Base-by-base conservation (phyloP, 2,329 filamentous ascomycete species). In the Botryosphaeria agaves region DNA sequence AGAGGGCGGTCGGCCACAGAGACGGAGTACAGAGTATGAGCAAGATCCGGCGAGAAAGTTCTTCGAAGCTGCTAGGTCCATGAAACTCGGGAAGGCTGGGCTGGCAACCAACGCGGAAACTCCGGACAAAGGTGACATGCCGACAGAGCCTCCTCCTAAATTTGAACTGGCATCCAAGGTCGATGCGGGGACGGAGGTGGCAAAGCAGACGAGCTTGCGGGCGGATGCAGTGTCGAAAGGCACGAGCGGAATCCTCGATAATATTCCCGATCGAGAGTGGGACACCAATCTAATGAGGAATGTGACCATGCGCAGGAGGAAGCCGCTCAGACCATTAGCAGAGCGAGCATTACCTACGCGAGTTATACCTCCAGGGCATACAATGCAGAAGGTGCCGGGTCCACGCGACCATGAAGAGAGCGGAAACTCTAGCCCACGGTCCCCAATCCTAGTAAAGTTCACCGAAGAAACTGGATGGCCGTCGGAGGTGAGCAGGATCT, bases 401-500 rank as follows among this genome's bases (percentile, higher is more conserved):
- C n/a, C n/a, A n/a, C n/a, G n/a, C n/a, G n/a, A n/a, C n/a, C n/a
- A n/a, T n/a, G n/a, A n/a, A n/a, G n/a, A n/a, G n/a, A n/a, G n/a
- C n/a, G n/a, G n/a, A n/a, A n/a, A n/a, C n/a, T n/a, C n/a, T n/a
- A n/a, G n/a, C n/a, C n/a, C n/a, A n/a, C n/a, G n/a, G n/a, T n/a
- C n/a, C n/a, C n/a, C n/a, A n/a, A n/a, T n/a, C n/a, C n/a, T 62
- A 14, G 61, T 67, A 26, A 54, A 52, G 27, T 62, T 62, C 41
- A 57, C 59, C 14, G 52, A 59, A 31, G 52, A 61, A 11, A 63
- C 66, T 36, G 61, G 57, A 15, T 67, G 64, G 63, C 56, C 61
- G 14, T 44, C 52, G 6, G 44, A 51, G 21, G 33, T 29, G 40
- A 52, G 36, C 36, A 45, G 27, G 31, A 44, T 30, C 29, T 41